Evolutionary conservation across 2,329 filamentous ascomycete genomes (phyloP).

Genomic region (Cryphonectria radicalis): DNA sequence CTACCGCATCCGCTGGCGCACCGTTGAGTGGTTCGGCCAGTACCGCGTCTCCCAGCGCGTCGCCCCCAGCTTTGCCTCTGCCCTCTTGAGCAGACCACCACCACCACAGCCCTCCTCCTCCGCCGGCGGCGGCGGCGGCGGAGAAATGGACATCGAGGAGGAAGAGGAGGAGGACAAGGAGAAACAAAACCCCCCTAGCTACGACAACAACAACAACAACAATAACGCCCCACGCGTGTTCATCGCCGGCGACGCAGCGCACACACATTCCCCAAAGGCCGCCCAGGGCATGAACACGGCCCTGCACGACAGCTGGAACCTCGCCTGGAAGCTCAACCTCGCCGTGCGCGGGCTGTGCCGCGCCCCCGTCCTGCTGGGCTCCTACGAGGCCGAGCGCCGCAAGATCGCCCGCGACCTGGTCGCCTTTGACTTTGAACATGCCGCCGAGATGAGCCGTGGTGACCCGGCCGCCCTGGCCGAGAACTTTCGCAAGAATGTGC

Average conservation of each 20-base stretch:
- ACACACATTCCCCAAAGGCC: slow-evolving; percentile 74
- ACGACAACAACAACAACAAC: background rate
- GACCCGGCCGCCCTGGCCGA: slow-evolving; percentile 66
- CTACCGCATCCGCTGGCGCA: slow-evolving; percentile 61
- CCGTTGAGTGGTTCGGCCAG: slow-evolving; percentile 72
- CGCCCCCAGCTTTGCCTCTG: slow-evolving; percentile 70
- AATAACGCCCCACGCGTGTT: slow-evolving; percentile 60
- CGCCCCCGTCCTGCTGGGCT: slow-evolving; percentile 55
- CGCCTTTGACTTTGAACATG: slow-evolving; percentile 62
- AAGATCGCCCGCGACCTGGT: slow-evolving; percentile 64
- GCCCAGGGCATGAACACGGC: slow-evolving; percentile 70
- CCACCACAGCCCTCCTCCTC: background rate
- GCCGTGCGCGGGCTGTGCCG: slow-evolving; percentile 60
- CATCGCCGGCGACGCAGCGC: slow-evolving; percentile 71
- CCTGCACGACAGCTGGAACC: slow-evolving; percentile 66
- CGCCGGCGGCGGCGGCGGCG: too few relatives aligned
- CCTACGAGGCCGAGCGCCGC: slow-evolving; percentile 66
- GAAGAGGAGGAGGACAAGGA: background rate
- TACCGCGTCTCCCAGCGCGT: slow-evolving; percentile 75
- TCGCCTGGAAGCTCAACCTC: slow-evolving; percentile 57
- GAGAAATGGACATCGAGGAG: background rate
- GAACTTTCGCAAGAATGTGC: slow-evolving; percentile 72
- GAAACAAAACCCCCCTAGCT: too few relatives aligned
- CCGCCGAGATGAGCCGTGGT: slow-evolving; percentile 62
- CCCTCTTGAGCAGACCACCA: background rate